Base-by-base conservation (phyloP, 2,329 filamentous ascomycete genomes). In the Colletotrichum sp. region DNA sequence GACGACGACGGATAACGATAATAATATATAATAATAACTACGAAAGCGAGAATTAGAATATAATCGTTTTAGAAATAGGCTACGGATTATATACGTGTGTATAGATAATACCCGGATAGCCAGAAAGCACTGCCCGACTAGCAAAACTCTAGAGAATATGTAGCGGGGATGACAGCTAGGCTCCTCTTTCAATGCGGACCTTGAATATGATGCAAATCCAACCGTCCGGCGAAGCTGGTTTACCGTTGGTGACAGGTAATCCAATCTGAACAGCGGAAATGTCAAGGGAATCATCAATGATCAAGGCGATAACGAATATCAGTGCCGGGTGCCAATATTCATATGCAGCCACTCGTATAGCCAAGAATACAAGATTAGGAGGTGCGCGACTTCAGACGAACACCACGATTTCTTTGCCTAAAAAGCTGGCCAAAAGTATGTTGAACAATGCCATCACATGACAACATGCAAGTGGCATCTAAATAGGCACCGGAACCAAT, bases 241-340 rank as follows among this genome's bases (percentile, higher is more conserved):
- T 6, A n/a, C n/a, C 3, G 39, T 9, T 22, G n/a, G n/a, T 8
- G 11, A 7, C 6, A 52, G 12, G n/a, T 22, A 22, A 5, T 22
- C 2, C 12, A 13, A 5, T 1, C 1, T 52, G 44, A 25, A 13
- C 12, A 2, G 19, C 19, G 11, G 22, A 52, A 52, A 22, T 52
- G n/a, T 1, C 6, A 13, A 2, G 44, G 6, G 19, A 48, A 48
- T 48, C 0, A 12, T 48, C 9, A 4, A n/a, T 12, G 11, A n/a
- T 5, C 44, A 52, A 1, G 11, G 1, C 6, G 9, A 52, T 13
- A 3, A 13, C 1, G 2, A 1, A 48, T 3, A 52, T 52, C 2
- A 4, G 6, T 22, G 44, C 44, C n/a, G 11, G 4, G 44, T 52
- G 44, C n/a, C 19, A 2, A 48, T 2, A 48, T 48, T 48, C 2